phyloP scores from a whole-genome alignment of 1,139 yeast species.

The Hemisphaericaspora xylofermentans region DNA sequence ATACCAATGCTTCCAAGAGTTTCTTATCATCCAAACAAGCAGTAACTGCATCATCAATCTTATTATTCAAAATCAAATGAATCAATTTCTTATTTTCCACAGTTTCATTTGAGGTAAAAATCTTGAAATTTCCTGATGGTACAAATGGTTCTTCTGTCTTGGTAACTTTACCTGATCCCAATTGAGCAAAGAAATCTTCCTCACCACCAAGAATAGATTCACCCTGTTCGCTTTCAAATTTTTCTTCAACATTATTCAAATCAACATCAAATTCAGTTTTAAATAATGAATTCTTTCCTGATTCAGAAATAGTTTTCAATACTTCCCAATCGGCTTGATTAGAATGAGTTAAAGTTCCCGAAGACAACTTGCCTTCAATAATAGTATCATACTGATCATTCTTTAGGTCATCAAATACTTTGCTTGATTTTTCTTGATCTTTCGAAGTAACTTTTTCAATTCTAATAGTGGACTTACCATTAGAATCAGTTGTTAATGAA shows the following conservation, averaged over 20 bases:
- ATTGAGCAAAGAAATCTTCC: constrained; percentile 49
- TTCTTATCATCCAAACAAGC: constrained; percentile 62
- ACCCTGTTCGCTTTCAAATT: constrained; percentile 31
- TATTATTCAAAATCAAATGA: constrained; percentile 60
- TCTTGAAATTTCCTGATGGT: constrained; percentile 49
- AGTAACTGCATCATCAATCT: constrained; percentile 67
- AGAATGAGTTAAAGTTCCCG: constrained; percentile 35
- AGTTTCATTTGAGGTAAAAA: constrained; percentile 23
- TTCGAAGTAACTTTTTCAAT: constrained; percentile 50
- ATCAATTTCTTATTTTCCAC: constrained; percentile 46
- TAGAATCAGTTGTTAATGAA: constrained; percentile 43
- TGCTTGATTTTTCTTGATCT: constrained; percentile 39
- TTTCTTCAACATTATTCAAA: constrained; percentile 24
- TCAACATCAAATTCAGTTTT: constrained; percentile 18
- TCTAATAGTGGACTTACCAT: constrained; percentile 45
- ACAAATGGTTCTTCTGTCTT: constrained; percentile 22
- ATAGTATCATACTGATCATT: constrained; percentile 53
- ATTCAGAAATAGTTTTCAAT: constrained; percentile 53
- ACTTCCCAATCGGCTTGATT: constrained; percentile 78
- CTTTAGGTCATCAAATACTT: constrained; percentile 59
- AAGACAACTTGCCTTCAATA: constrained; percentile 50
- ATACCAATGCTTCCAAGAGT: constrained; percentile 75
- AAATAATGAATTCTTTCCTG: constrained; percentile 46
- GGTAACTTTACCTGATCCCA: constrained; percentile 32
- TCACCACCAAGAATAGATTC: constrained; percentile 31